Base-by-base conservation (phyloP, 1,139 yeast genomes). In the Zygosaccharomyces sapae region DNA sequence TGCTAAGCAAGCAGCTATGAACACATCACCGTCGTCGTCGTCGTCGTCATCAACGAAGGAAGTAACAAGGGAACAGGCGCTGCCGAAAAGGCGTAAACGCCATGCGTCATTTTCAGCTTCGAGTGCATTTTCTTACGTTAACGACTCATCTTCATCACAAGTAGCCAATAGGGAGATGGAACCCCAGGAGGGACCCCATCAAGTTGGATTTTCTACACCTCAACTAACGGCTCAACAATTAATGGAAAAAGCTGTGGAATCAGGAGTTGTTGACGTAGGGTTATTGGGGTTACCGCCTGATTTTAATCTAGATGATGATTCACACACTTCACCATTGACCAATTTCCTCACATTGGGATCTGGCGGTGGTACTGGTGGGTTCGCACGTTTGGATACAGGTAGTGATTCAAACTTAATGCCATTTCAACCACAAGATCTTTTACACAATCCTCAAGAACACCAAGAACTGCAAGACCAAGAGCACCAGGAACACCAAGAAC, bases 21-120 rank as follows among this genome's bases (percentile, higher is more conserved):
- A 38, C 31, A 18, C 42, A 10, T 30, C 39, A 8, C 25, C 47
- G 13, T 41, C 47, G 5, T 31, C 43, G 16, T 38, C 48, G n/a
- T 38, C 43, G 13, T 22, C 42, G 4, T 41, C 31, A 16, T 37
- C 47, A 8, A 9, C 45, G 13, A 42, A 35, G 10, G 41, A 38
- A 6, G 36, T 20, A 8, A 13, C 3, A 31, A 45, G 33, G 41
- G 41, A 5, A 36, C 31, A 27, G 5, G 31, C 31, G 4, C 48
- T 48, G 5, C 46, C 61, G 53, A 45, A 37, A 27, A 65, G 55
- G 55, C 55, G 62, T 30, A 69, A 63, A 44, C 68, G 95, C 35
- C 92, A 85, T 60, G 83, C 86, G 27, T 87, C 96, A 1, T 89
- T 86, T 62, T 80, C 89, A 5, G 96, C 96, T 0, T 80, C 88